Conservation (phyloP, 108 stramenopile genomes). For the Cyclostephanos tholiformis region DNA sequence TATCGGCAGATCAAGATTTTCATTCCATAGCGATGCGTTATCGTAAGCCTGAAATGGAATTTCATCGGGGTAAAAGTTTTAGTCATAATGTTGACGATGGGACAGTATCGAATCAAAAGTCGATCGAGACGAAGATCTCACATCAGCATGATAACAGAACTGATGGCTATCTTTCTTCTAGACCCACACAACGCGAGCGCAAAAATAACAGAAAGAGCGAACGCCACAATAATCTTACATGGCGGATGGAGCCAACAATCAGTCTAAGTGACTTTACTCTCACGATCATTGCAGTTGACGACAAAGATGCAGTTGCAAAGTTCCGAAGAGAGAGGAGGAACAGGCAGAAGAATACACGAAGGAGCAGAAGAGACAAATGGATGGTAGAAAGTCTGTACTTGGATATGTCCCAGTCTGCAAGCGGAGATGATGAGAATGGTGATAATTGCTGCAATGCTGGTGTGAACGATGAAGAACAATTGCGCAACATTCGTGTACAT, state of each 20-base stretch:
- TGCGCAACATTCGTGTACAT: not conserved
- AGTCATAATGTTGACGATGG: not conserved
- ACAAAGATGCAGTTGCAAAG: constrained; percentile 34
- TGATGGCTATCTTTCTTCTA: not conserved
- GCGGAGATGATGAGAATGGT: constrained; percentile 15
- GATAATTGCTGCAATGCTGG: not conserved
- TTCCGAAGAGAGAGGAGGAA: constrained; percentile 5
- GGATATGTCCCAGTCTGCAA: constrained; percentile 36
- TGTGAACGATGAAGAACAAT: not conserved
- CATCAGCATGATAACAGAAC: not conserved
- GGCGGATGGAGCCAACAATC: constrained; percentile 59
- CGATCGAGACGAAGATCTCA: not conserved
- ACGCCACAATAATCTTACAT: constrained; percentile 26
- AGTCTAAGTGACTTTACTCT: constrained; percentile 60
- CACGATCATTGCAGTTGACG: constrained; percentile 49
- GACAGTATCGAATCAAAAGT: not conserved
- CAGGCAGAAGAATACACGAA: not conserved
- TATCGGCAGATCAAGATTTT: not conserved
- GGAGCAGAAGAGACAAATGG: constrained; percentile 36
- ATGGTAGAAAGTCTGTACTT: constrained; percentile 47
- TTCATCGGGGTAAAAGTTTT: not conserved
- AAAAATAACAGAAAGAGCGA: constrained; percentile 4
- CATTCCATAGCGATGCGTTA: not conserved
- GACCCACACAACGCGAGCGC: not conserved
- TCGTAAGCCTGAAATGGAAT: too few relatives aligned